Conservation (phyloP, 164 flowering plant genomes). For the Cinnamomum chago region DNA sequence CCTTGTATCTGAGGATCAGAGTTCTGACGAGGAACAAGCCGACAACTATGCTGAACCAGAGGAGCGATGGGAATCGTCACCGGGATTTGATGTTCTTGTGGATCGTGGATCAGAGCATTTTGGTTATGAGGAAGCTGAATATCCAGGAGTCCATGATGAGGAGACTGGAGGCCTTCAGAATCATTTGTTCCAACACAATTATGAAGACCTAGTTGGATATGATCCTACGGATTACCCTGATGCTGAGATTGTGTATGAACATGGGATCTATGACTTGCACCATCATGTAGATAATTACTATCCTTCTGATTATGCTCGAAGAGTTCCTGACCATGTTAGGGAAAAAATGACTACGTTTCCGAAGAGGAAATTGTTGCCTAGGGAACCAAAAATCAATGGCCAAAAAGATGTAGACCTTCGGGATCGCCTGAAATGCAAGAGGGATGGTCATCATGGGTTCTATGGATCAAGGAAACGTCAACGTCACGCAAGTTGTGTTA, state of each 20-base stretch:
- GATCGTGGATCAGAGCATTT: constrained; percentile 40
- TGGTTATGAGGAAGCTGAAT: constrained; percentile 37
- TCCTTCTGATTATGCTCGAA: constrained; percentile 14
- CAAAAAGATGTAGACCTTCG: constrained; percentile 40
- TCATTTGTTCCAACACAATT: constrained; percentile 35
- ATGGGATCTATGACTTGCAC: constrained; percentile 19
- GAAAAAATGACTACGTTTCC: constrained; percentile 21
- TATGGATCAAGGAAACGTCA: constrained; percentile 22
- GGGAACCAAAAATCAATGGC: constrained; percentile 18
- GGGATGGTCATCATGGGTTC: constrained; percentile 15
- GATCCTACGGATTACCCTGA: constrained; percentile 25
- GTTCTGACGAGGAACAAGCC: constrained; percentile 41
- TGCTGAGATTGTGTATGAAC: constrained; percentile 24
- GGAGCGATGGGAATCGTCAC: constrained; percentile 65
- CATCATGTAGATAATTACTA: constrained; percentile 22
- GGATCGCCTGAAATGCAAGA: constrained; percentile 35
- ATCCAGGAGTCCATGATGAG: constrained; percentile 25
- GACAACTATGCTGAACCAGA: constrained; percentile 41
- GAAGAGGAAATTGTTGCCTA: constrained; percentile 27
- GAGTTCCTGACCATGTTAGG: constrained; percentile 19
- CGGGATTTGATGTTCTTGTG: constrained; percentile 80
- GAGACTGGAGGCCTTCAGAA: constrained; percentile 27
- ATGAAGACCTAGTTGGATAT: constrained; percentile 25
- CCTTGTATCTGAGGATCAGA: constrained; percentile 14
- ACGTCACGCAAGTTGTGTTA: constrained; percentile 14